Conservation (phyloP, 2,329 filamentous ascomycete species). For the Graphilbum ipis-grandicollis region DNA sequence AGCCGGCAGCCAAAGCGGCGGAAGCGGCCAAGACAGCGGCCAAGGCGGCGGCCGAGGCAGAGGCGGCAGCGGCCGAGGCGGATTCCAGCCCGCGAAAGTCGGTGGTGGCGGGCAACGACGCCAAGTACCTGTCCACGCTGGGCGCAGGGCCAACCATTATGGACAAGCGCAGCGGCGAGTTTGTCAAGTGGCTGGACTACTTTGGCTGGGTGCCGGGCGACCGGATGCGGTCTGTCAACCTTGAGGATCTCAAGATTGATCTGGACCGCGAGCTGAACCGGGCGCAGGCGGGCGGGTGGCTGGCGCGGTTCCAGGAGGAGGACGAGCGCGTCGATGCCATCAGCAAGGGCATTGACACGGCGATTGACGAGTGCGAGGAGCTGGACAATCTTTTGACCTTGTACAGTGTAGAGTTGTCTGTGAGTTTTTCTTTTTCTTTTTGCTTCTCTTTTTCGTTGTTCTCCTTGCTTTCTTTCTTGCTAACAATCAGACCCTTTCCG, state of each 20-base stretch:
- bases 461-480: background rate
- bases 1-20: conserved; percentile 7
- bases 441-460: background rate
- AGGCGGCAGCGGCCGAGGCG: background rate
- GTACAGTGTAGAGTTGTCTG: conserved; percentile 85
- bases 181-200: conserved; percentile 67
- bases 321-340: conserved; percentile 82
- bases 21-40: background rate
- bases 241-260: conserved; percentile 67
- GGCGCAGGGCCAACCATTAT: conserved; percentile 65
- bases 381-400: conserved; percentile 85
- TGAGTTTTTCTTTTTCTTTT: conserved; percentile 25
- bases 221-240: conserved; percentile 54
- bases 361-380: conserved; percentile 92
- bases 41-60: background rate
- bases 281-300: conserved; percentile 83
- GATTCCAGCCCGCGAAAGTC: conserved; percentile 40
- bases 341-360: conserved; percentile 68
- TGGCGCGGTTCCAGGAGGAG: conserved; percentile 68
- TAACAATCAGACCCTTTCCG: conserved; percentile 59
- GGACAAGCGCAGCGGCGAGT: conserved; percentile 60
- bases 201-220: conserved; percentile 74
- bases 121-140: conserved; percentile 59
- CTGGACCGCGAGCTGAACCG: conserved; percentile 77
- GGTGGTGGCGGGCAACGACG: conserved; percentile 53